Conservation (phyloP, 2,329 filamentous ascomycete genomes). For the Monosporascus ibericus region DNA sequence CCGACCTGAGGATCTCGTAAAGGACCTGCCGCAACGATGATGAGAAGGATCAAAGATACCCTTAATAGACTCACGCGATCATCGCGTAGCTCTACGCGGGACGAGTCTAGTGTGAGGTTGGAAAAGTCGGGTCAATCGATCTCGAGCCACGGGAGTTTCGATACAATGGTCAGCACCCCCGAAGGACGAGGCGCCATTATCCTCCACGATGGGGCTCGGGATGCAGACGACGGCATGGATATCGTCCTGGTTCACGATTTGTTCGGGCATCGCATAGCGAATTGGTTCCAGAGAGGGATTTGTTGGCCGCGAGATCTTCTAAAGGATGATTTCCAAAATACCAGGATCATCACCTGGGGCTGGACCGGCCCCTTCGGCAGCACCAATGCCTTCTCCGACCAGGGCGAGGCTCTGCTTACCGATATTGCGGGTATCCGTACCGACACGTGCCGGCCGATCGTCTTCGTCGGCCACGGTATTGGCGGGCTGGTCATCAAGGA, state of each 20-base stretch:
- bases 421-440: slow-evolving; percentile 20
- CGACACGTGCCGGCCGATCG: slow-evolving; percentile 21
- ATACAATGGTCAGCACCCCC: slow-evolving; percentile 15
- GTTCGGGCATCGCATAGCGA: slow-evolving; percentile 19
- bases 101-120: slow-evolving; percentile 15
- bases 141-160: slow-evolving; percentile 22
- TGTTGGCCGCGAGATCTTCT: slow-evolving; percentile 25
- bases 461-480: slow-evolving; percentile 24
- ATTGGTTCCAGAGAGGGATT: slow-evolving; percentile 20
- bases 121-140: slow-evolving; percentile 22
- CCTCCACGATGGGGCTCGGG: slow-evolving; percentile 16
- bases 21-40: slow-evolving; percentile 1
- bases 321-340: slow-evolving; percentile 18
- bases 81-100: slow-evolving; percentile 18
- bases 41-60: slow-evolving; percentile 25
- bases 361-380: slow-evolving; percentile 16
- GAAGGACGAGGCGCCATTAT: slow-evolving; percentile 21
- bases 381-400: slow-evolving; percentile 20
- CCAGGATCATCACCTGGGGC: slow-evolving; percentile 24
- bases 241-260: slow-evolving; percentile 25
- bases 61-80: slow-evolving; percentile 23
- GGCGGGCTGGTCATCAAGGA: slow-evolving; percentile 25
- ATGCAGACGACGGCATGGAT: slow-evolving; percentile 20
- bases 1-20: not conserved
- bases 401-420: slow-evolving; percentile 19